phyloP scores from a whole-genome alignment of 176 grass and related monocot genomes.

The Alloteropsis semialata region DNA sequence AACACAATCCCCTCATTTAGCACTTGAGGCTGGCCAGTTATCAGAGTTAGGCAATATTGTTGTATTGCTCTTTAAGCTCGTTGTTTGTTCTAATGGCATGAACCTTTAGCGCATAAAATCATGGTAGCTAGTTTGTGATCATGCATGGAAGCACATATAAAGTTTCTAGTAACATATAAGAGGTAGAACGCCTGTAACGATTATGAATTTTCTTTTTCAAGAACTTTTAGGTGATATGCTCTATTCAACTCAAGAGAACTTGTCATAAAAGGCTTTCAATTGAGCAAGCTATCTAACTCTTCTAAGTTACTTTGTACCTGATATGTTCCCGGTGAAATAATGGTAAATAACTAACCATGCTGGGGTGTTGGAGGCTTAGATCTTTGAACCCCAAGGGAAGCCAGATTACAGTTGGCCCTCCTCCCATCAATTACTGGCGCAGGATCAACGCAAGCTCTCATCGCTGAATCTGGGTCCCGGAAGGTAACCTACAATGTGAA shows the following conservation, averaged over 20 bases:
- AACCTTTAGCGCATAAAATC: slow-evolving; percentile 46
- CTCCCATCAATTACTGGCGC: slow-evolving; percentile 93
- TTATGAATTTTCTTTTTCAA: slow-evolving; percentile 17
- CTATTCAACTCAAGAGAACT: background rate
- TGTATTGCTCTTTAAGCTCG: background rate
- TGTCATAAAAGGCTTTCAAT: slow-evolving; percentile 19
- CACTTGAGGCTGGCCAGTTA: background rate
- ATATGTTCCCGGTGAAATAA: slow-evolving; percentile 17
- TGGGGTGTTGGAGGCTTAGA: slow-evolving; percentile 77
- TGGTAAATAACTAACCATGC: slow-evolving; percentile 53
- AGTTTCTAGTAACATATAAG: slow-evolving; percentile 14
- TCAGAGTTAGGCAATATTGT: background rate
- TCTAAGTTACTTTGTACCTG: slow-evolving; percentile 16
- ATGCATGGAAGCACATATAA: slow-evolving; percentile 10
- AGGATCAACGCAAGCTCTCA: slow-evolving; percentile 88
- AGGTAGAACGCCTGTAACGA: slow-evolving; percentile 21
- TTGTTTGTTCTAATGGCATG: slow-evolving; percentile 7
- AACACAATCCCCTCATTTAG: slow-evolving; percentile 15
- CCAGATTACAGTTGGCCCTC: slow-evolving; percentile 97
- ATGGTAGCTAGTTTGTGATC: slow-evolving; percentile 26
- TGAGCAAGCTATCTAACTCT: slow-evolving; percentile 22
- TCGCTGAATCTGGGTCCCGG: slow-evolving; percentile 79
- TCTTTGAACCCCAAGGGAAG: slow-evolving; percentile 92
- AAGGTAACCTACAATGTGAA: slow-evolving; percentile 79
- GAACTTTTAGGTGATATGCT: slow-evolving; percentile 9